These are phyloP conservation scores for Halenospora varia DNA, from an alignment of 495 filamentous ascomycete genomes.

Conservation along the genomic window DNA sequence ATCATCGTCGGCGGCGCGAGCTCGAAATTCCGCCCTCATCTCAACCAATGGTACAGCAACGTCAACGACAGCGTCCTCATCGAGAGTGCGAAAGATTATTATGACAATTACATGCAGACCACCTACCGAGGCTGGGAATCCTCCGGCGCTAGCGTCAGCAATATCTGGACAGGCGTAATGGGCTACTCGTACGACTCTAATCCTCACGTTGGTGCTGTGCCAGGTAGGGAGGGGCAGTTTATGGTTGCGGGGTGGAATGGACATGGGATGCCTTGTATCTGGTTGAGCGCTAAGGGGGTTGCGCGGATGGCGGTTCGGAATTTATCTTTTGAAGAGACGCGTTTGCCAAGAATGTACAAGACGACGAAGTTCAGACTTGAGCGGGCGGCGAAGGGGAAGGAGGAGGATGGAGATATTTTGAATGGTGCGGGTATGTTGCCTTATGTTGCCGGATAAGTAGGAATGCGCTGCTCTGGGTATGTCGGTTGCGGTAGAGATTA, in stretches of 20 bases:
- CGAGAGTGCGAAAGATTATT: constrained; percentile 48
- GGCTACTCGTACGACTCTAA: constrained; percentile 33
- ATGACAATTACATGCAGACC: constrained; percentile 37
- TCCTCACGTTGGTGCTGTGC: constrained; percentile 32
- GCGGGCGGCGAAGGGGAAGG: background rate
- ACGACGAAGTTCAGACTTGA: constrained; percentile 29
- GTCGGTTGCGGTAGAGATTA: too few species aligned
- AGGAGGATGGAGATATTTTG: background rate
- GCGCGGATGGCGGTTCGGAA: constrained; percentile 39
- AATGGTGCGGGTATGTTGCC: background rate
- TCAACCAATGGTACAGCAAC: constrained; percentile 43
- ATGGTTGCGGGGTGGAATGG: constrained; percentile 52
- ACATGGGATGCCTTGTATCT: constrained; percentile 50
- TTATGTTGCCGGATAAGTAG: background rate
- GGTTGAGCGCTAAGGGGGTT: constrained; percentile 37
- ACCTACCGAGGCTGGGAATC: constrained; percentile 54
- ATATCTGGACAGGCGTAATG: constrained; percentile 61
- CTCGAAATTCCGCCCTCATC: constrained; percentile 31
- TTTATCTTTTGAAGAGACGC: constrained; percentile 33
- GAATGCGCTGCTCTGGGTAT: too few species aligned
- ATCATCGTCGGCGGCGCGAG: constrained; percentile 50
- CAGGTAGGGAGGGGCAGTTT: constrained; percentile 36
- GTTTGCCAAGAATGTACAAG: constrained; percentile 37
- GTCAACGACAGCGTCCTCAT: constrained; percentile 51
- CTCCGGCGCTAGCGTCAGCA: constrained; percentile 48